Conservation (phyloP, 805 yeast species). For the Tanozyma kutaoensis region DNA sequence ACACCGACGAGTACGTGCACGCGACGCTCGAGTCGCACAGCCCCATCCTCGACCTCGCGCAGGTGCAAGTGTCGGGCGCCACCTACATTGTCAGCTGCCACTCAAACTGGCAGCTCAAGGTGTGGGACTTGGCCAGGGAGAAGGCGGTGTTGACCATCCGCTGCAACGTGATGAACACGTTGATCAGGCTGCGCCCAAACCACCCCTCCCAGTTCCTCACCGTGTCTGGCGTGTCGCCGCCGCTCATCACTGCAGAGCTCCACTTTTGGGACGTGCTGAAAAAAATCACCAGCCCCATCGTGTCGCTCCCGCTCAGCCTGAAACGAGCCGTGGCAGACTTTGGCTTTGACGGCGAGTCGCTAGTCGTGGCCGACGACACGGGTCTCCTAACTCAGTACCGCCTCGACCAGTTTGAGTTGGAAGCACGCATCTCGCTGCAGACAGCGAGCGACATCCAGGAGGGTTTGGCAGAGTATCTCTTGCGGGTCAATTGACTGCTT, state of each 20-base stretch:
- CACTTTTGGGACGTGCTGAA: too few relatives aligned
- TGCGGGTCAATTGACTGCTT: neutral
- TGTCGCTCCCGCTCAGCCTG: too few relatives aligned
- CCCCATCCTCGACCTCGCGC: neutral
- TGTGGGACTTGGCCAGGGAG: neutral
- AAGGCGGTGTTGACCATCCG: too few relatives aligned
- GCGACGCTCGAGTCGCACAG: neutral
- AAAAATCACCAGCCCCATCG: too few relatives aligned
- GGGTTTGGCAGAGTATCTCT: too few relatives aligned
- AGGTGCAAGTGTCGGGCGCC: neutral
- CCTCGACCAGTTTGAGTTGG: conserved; percentile 1
- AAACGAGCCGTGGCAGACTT: conserved; percentile 1
- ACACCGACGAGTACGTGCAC: conserved; percentile 2
- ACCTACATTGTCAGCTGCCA: neutral
- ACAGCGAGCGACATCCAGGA: neutral
- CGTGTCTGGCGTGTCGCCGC: too few relatives aligned
- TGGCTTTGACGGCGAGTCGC: neutral
- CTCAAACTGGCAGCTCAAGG: neutral
- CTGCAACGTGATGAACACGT: too few relatives aligned
- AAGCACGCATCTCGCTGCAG: neutral
- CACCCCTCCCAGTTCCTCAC: too few relatives aligned
- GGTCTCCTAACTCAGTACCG: neutral
- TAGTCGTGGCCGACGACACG: neutral
- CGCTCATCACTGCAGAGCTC: too few relatives aligned
- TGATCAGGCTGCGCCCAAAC: too few relatives aligned